Evolutionary conservation across 1,139 yeast species (phyloP).

Genomic region (Pichia sp.): DNA sequence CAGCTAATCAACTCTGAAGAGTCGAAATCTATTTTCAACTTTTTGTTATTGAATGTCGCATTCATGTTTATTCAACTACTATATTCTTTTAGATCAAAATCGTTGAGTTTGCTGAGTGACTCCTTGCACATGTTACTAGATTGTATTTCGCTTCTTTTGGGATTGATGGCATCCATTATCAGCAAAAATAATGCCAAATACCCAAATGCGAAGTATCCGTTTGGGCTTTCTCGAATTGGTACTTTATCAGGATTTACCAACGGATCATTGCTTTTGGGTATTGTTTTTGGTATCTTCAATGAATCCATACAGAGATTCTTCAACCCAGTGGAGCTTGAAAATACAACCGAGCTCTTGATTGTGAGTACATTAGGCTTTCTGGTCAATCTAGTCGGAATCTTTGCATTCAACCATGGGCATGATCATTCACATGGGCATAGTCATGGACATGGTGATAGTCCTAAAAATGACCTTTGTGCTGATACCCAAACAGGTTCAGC

Average conservation of each 20-base stretch:
- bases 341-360: conserved; percentile 76
- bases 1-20: conserved; percentile 58
- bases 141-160: conserved; percentile 83
- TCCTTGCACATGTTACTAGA: conserved; percentile 95
- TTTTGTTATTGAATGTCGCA: conserved; percentile 73
- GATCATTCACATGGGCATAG: conserved; percentile 27
- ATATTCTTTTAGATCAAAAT: conserved; percentile 87
- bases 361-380: conserved; percentile 80
- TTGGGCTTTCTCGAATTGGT: conserved; percentile 79
- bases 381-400: conserved; percentile 87
- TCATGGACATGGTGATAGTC: conserved; percentile 29
- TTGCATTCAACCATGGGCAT: conserved; percentile 82
- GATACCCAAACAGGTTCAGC: too few species aligned
- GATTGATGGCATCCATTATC: conserved; percentile 73
- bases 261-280: conserved; percentile 81
- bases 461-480: conserved; percentile 21
- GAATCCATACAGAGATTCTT: conserved; percentile 80
- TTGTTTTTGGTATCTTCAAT: conserved; percentile 78
- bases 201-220: conserved; percentile 70
- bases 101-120: conserved; percentile 85
- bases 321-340: conserved; percentile 69
- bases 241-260: conserved; percentile 93
- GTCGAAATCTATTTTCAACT: conserved; percentile 84
- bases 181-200: conserved; percentile 31
- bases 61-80: conserved; percentile 92